Evolutionary conservation across 192 early-diverging fungal genomes (phyloP).

Genomic region (Coemansia pectinata): DNA sequence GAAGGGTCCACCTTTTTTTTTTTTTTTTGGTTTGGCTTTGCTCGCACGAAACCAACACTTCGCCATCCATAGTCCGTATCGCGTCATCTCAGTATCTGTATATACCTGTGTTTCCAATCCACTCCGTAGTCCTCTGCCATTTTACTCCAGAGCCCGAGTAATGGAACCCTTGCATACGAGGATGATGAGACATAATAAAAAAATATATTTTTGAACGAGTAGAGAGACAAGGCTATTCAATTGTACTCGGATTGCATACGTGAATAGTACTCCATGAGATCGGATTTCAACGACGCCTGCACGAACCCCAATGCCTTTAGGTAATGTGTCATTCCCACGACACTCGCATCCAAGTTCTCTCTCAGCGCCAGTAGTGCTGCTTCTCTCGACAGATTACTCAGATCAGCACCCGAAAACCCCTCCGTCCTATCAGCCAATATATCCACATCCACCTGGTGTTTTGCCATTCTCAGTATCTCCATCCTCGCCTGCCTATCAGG

Average conservation of each 20-base stretch:
- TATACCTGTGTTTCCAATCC: neutral
- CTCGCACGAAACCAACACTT: neutral
- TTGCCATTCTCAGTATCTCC: conserved; percentile 65
- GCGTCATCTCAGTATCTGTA: neutral
- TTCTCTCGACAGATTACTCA: conserved; percentile 82
- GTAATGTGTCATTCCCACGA: conserved; percentile 34
- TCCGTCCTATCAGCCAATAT: conserved; percentile 66
- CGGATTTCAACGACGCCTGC: conserved; percentile 62
- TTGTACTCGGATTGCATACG: conserved; percentile 20
- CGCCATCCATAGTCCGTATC: neutral
- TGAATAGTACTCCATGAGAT: conserved; percentile 64
- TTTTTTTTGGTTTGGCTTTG: neutral
- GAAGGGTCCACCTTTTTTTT: neutral
- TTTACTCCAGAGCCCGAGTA: neutral
- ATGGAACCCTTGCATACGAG: neutral
- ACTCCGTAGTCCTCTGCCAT: neutral
- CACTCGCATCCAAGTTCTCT: conserved; percentile 5
- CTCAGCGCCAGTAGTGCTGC: conserved; percentile 61
- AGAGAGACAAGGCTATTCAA: neutral
- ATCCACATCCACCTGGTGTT: conserved; percentile 57
- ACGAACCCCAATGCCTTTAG: conserved; percentile 59
- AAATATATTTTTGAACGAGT: neutral
- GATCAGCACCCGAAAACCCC: conserved; percentile 94
- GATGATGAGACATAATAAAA: neutral
- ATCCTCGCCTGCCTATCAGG: conserved; percentile 65